phyloP scores from a whole-genome alignment of 768 basidiomycete species.

The Sporobolomyces phaffii region DNA sequence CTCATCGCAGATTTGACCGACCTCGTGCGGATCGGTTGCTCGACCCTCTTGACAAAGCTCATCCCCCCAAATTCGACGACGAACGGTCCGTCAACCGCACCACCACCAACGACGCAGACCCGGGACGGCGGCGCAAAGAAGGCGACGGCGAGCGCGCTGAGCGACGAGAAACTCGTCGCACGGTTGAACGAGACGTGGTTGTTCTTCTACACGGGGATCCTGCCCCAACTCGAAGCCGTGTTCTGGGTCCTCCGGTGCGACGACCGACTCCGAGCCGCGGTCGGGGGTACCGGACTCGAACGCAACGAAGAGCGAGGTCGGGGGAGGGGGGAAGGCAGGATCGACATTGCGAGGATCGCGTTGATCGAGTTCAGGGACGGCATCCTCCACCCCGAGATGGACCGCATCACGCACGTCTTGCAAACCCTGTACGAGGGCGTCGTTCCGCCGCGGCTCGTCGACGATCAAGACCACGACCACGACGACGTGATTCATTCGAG shows the following conservation, averaged over 20 bases:
- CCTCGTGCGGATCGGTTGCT: conserved; percentile 37
- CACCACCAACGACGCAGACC: no score
- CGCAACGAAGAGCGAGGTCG: conserved; percentile 8
- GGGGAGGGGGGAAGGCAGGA: conserved; percentile 16
- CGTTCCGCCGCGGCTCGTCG: no score
- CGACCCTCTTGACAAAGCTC: conserved; percentile 40
- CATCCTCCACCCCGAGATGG: conserved; percentile 37
- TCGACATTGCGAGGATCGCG: conserved; percentile 39
- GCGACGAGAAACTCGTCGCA: conserved; percentile 34
- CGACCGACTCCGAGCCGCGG: conserved; percentile 21
- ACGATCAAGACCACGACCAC: no score
- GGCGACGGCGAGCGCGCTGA: background rate
- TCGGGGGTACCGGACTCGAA: conserved; percentile 5
- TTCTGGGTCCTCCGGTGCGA: conserved; percentile 43
- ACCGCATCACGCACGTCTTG: conserved; percentile 6
- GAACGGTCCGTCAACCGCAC: no score
- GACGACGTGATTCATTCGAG: no score
- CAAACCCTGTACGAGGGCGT: background rate
- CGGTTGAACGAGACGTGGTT: conserved; percentile 43
- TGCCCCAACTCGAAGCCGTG: conserved; percentile 44
- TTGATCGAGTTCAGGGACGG: conserved; percentile 41
- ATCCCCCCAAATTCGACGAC: background rate
- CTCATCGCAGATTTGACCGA: conserved; percentile 38
- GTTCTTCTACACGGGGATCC: conserved; percentile 44
- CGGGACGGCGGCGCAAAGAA: no score